Evolutionary conservation across 768 basidiomycete genomes (phyloP).

Genomic region (Auricularia sp.): DNA sequence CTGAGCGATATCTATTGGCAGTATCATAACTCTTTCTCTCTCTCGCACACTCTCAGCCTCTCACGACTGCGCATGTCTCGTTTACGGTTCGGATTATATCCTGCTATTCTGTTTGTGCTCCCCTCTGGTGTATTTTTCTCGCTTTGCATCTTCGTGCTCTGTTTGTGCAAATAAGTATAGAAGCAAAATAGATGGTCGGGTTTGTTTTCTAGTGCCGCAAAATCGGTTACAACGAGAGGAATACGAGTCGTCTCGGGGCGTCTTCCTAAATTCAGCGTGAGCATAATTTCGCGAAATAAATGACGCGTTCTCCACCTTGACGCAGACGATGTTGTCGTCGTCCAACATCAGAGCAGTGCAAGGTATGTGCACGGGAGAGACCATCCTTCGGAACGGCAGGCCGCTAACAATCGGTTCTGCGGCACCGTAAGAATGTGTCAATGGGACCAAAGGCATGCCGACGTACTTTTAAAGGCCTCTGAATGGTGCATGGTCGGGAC

Average conservation of each 20-base stretch:
- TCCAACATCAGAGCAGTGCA: neutral
- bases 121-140: neutral
- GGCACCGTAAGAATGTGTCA: neutral
- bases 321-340: neutral
- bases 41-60: neutral
- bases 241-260: neutral
- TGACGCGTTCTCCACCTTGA: neutral
- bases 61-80: neutral
- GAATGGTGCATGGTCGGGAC: neutral
- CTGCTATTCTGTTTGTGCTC: neutral
- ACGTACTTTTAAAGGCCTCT: neutral
- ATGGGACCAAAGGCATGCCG: neutral
- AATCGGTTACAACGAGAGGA: neutral
- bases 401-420: neutral
- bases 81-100: neutral
- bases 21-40: neutral
- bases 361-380: neutral
- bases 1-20: constrained; percentile 4
- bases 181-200: neutral
- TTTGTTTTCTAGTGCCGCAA: neutral
- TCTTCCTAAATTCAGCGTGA: neutral
- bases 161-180: neutral
- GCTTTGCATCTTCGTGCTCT: neutral
- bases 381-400: neutral
- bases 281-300: neutral